A percentile compares a stretch with the other conserved stretches of the same genome.
Conservation (phyloP, 805 yeast species). For the Ogataea pignaliae region DNA sequence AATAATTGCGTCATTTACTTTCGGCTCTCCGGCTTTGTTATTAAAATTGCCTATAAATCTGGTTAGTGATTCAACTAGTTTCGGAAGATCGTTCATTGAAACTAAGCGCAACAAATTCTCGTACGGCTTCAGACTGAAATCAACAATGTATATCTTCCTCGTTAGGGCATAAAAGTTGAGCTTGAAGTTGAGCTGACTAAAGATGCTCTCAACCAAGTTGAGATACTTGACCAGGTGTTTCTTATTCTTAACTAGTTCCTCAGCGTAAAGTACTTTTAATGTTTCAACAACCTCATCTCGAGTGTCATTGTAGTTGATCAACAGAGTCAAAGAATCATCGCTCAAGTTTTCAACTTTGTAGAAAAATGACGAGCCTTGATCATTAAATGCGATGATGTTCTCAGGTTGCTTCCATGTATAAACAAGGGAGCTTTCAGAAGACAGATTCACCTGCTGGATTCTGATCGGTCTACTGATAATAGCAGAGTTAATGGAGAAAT, state of each 20-base stretch:
- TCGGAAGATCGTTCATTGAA: conserved; percentile 8
- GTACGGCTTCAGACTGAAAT: conserved; percentile 8
- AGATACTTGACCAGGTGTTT: conserved; percentile 18
- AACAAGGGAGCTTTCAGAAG: conserved; percentile 16
- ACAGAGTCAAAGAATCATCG: conserved; percentile 38
- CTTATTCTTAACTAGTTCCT: conserved; percentile 4
- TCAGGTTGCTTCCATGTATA: conserved; percentile 30
- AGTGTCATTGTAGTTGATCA: conserved; percentile 42
- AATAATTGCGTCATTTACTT: conserved; percentile 2
- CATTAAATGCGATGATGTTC: conserved; percentile 51
- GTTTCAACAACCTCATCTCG: conserved; percentile 38
- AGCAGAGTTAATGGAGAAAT: conserved; percentile 64
- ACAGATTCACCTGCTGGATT: conserved; percentile 37
- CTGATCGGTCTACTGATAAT: conserved; percentile 49
- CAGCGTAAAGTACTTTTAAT: conserved; percentile 19
- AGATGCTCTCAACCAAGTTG: conserved; percentile 17
- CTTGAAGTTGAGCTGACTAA: conserved; percentile 19
- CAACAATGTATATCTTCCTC: conserved; percentile 11
- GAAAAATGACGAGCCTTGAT: conserved; percentile 64
- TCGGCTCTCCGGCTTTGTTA: conserved; percentile 1
- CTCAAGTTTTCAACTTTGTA: conserved; percentile 41
- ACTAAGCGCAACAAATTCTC: conserved; percentile 8
- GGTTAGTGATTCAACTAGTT: conserved; percentile 7
- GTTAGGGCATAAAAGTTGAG: conserved; percentile 27
- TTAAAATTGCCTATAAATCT: conserved; percentile 6